A percentile compares a stretch with the other conserved stretches of the same genome.
These are phyloP conservation scores for Monotropa hypopitys DNA, from an alignment of 179 eudicot species.

Conservation along the genomic window DNA sequence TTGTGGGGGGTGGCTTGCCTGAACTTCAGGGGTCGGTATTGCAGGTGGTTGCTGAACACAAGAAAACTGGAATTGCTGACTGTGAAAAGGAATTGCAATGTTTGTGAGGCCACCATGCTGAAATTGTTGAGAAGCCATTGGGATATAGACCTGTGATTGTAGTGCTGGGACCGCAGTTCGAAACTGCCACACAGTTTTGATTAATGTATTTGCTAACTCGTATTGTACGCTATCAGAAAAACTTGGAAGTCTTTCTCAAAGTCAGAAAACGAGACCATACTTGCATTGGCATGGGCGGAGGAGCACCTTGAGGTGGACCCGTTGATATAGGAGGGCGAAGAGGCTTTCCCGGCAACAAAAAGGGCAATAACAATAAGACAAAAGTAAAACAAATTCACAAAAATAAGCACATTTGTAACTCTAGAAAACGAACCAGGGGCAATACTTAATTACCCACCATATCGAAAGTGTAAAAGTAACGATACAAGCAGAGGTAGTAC, in stretches of 20 bases:
- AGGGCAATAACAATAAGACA: constrained; percentile 5
- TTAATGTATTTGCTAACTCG: background rate
- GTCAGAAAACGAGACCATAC: constrained; percentile 23
- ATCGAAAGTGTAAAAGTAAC: background rate
- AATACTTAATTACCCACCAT: background rate
- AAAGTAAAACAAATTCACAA: background rate
- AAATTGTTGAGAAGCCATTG: constrained; percentile 54
- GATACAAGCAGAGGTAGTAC: background rate
- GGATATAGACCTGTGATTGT: constrained; percentile 50
- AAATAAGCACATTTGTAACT: background rate
- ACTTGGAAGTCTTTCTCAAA: background rate
- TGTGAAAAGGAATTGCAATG: constrained; percentile 44
- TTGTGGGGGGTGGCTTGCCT: constrained; percentile 40
- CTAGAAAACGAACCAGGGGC: background rate
- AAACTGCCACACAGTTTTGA: constrained; percentile 35
- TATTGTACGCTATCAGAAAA: background rate
- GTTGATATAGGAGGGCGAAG: constrained; percentile 43
- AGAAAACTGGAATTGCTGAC: constrained; percentile 52
- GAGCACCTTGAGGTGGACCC: constrained; percentile 50
- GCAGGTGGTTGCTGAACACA: constrained; percentile 44
- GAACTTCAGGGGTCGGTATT: constrained; percentile 39
- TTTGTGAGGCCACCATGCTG: constrained; percentile 45
- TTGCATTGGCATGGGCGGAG: constrained; percentile 62
- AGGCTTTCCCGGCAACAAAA: constrained; percentile 31
- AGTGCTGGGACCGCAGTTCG: constrained; percentile 47